Conservation (phyloP, 2,329 filamentous ascomycete genomes). For the Scedosporium apiospermum region DNA sequence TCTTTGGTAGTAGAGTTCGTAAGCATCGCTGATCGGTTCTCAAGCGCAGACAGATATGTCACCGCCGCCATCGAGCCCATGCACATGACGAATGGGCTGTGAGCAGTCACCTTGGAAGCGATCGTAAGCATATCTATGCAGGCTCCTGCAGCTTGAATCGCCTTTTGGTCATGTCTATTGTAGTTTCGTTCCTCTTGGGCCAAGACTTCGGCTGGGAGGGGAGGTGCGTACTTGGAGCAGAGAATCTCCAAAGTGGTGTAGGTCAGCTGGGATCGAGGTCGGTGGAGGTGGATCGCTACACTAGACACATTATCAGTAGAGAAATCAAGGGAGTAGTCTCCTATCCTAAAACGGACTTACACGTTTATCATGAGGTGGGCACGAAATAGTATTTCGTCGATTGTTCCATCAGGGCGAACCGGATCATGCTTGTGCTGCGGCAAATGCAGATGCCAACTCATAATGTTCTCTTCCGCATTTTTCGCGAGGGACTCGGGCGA, state of each 20-base stretch:
- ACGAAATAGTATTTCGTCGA: slow-evolving; percentile 89
- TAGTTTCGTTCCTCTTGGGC: slow-evolving; percentile 9
- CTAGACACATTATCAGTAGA: slow-evolving; percentile 2
- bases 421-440: slow-evolving; percentile 63
- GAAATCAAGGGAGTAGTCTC: background rate
- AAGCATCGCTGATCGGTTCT: slow-evolving; percentile 6
- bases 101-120: slow-evolving; percentile 8
- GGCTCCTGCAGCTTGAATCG: slow-evolving; percentile 8
- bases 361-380: slow-evolving; percentile 68
- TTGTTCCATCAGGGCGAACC: slow-evolving; percentile 56
- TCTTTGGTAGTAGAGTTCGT: slow-evolving; percentile 8
- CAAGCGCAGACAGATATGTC: slow-evolving; percentile 12
- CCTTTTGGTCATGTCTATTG: slow-evolving; percentile 10
- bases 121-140: slow-evolving; percentile 11
- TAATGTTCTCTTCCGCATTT: slow-evolving; percentile 44
- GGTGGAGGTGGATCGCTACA: slow-evolving; percentile 11
- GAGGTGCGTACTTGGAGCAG: slow-evolving; percentile 13
- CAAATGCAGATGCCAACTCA: slow-evolving; percentile 73
- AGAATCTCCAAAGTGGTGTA: slow-evolving; percentile 13
- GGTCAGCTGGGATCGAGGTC: slow-evolving; percentile 11
- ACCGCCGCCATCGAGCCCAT: slow-evolving; percentile 12
- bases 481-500: slow-evolving; percentile 39
- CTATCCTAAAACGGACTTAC: slow-evolving; percentile 21
- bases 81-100: slow-evolving; percentile 14
- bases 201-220: slow-evolving; percentile 9